Evolutionary conservation across 306 rosid species (phyloP).

Genomic region (Biancaea sappan): DNA sequence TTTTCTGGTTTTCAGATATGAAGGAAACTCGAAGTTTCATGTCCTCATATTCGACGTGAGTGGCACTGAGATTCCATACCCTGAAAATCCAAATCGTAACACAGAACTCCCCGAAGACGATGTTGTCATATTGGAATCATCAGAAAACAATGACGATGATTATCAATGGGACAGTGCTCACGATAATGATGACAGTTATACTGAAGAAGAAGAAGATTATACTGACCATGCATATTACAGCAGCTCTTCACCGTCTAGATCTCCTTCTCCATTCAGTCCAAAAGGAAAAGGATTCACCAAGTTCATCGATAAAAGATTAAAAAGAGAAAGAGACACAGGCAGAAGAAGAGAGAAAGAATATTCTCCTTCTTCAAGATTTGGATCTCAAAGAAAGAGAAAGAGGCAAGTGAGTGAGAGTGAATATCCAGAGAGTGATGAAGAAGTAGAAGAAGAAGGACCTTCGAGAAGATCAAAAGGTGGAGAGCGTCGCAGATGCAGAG

Average conservation of each 20-base stretch:
- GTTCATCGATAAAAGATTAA: background rate
- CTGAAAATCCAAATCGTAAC: background rate
- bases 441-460: background rate
- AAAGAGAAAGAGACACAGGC: background rate
- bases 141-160: background rate
- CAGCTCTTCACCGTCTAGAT: background rate
- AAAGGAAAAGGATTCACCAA: constrained; percentile 9
- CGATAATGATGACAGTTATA: too few species aligned
- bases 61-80: constrained; percentile 36
- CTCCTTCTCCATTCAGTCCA: background rate
- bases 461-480: background rate
- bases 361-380: background rate
- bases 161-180: background rate
- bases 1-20: constrained; percentile 34
- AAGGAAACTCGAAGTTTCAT: constrained; percentile 31
- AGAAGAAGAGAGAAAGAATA: background rate
- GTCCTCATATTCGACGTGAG: constrained; percentile 28
- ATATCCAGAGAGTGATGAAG: background rate
- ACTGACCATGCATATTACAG: background rate
- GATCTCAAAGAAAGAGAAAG: background rate
- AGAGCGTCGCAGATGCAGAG: background rate
- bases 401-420: background rate
- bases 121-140: background rate
- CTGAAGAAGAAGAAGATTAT: constrained; percentile 10
- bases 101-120: too few species aligned